These are phyloP conservation scores for Skeletonema marinoi DNA, from an alignment of 108 stramenopile species.

Conservation along the genomic window DNA sequence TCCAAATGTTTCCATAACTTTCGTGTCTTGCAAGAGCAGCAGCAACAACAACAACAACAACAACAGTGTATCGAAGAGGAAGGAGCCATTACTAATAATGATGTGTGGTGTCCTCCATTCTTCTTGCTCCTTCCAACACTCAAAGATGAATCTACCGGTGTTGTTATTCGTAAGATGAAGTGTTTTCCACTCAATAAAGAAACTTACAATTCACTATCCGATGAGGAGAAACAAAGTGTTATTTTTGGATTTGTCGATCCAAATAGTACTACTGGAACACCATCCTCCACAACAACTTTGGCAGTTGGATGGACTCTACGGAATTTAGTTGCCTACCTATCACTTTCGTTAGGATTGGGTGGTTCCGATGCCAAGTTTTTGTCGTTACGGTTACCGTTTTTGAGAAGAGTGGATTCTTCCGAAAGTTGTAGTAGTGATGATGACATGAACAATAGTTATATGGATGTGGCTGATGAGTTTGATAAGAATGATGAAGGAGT, in stretches of 20 bases:
- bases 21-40: slow-evolving; percentile 20
- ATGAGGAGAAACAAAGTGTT: slow-evolving; percentile 30
- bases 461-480: slow-evolving; percentile 17
- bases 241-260: slow-evolving; percentile 82
- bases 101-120: slow-evolving; percentile 51
- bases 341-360: slow-evolving; percentile 61
- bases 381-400: slow-evolving; percentile 52
- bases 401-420: slow-evolving; percentile 50
- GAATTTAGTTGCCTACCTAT: slow-evolving; percentile 79
- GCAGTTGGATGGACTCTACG: slow-evolving; percentile 84
- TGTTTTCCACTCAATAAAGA: slow-evolving; percentile 20
- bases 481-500: slow-evolving; percentile 21
- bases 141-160: slow-evolving; percentile 2
- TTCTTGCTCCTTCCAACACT: slow-evolving; percentile 28
- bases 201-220: slow-evolving; percentile 29
- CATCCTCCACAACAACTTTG: not conserved
- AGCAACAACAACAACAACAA: not conserved
- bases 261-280: slow-evolving; percentile 8
- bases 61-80: not conserved
- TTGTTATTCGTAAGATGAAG: slow-evolving; percentile 26
- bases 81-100: not conserved
- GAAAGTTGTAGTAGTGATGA: slow-evolving; percentile 3
- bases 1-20: slow-evolving; percentile 27
- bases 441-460: slow-evolving; percentile 6
- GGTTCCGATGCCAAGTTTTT: slow-evolving; percentile 59